Evolutionary conservation across 108 stramenopile species (phyloP), one percentile per base, ranked within the genome.

Genomic region (Cylindrotheca fusiformis): DNA sequence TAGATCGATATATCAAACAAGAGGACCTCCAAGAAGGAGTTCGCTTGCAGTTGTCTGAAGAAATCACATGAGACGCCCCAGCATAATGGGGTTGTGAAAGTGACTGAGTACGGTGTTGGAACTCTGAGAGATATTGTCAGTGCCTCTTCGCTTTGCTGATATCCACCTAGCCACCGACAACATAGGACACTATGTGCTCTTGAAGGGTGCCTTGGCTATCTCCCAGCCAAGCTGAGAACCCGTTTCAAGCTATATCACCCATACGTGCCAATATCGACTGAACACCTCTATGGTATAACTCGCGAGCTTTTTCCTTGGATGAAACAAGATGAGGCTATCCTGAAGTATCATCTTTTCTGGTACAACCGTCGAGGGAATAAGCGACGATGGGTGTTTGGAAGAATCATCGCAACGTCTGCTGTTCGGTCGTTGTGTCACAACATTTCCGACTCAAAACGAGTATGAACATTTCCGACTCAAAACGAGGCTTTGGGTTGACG

Each of bases 221-320:
- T 6, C 20, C 28, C 28, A 20, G 57, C 57, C n/a, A 48, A 61
- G 24, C 4, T 47, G 4, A 8, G 52, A 19, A 24, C 27, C 20
- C 48, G 63, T 17, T 25, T 31, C 52, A 29, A 30, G 3, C 20
- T 48, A 22, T 52, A 64, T 29, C 30, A 53, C 33, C 52, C 52
- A 17, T 36, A 52, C 52, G 31, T 64, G 63, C 23, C 26, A 47
- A 23, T 64, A 64, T 25, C 27, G 32, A 20, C 52, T 64, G 31
- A 53, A 33, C 30, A 53, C 52, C n/a, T n/a, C 4, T 64, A 53
- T 53, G 63, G 63, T 23, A 64, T 64, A 19, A 27, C 50, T 14
- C 14, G 36, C 36, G 6, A 6, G 36, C 10, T 14, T 10, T 14
- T 41, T 41, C 36, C 36, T 6, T 41, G 6, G 6, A 14, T 14